Evolutionary conservation across 2,329 filamentous ascomycete genomes (phyloP), one percentile per base, ranked within the genome.

Genomic region (Huntiella decipiens): DNA sequence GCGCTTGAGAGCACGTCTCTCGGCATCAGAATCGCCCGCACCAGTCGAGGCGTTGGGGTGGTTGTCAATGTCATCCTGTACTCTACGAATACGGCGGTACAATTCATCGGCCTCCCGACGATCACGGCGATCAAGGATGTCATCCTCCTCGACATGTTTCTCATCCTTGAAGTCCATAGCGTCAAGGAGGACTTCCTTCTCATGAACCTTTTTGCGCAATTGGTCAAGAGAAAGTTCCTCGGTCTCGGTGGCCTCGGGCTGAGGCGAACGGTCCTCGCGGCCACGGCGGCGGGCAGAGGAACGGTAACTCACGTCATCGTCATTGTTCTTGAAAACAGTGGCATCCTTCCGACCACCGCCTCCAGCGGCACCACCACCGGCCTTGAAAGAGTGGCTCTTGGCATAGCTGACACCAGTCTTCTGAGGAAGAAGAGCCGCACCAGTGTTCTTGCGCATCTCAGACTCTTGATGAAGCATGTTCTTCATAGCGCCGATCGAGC

Each of bases 391-490:
- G 54, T 93, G 88, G 46, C 76, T 87, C 64, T 98, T 98, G 55
- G 96, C 72, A 56, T 96, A 96, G 63, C 88, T 96, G 13, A 98
- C 87, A n/a, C 91, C 91, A 8, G 91, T 96, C 63, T 85, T 87
- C 59, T 96, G 91, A 3, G 91, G 88, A 50, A 96, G 77, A 51
- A 98, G 66, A 54, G 87, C 82, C 6, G 88, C 88, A 3, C 91
- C 88, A 1, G 84, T 85, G 52, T 78, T 81, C 67, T 94, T 95
- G 38, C 91, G 75, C 49, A 78, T 73, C 56, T 95, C 85, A 0
- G 91, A 92, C 63, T 96, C 88, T 56, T 88, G 77, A 45, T 82
- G 80, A 19, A 98, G 71, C 63, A 96, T 71, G 13, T 77, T 84
- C 61, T 95, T 96, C 59, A 98, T 80, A 2, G 86, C 82, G 44